Evolutionary conservation across 352 stramenopile genomes (phyloP), one percentile per base, ranked within the genome.

Genomic region (Phytopythium delawarense): DNA sequence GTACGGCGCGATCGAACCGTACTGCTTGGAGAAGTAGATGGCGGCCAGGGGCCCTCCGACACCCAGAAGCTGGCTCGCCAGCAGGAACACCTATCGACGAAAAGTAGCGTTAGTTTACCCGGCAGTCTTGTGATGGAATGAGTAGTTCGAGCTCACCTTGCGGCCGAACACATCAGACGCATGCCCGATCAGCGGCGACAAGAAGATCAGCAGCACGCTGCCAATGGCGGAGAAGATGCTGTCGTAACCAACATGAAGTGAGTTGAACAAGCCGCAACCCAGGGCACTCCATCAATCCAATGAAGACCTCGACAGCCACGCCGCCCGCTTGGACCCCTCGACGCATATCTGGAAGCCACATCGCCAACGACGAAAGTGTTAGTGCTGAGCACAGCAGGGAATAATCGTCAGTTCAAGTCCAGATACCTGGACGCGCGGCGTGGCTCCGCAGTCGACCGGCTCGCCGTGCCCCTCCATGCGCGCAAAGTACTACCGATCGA

Each of bases 141-240:
- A 30, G 25, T 32, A 35, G 39, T 32, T 11, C 25, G 18, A n/a
- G 21, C 35, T 50, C 59, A 94, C 84, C 81, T 92, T 94, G 52
- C 85, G 81, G 46, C 85, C 85, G 64, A 89, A 87, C 4, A 75
- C 57, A 61, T 94, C 85, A 0, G 85, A 94, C 15, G 78, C 79
- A 61, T 89, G 81, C 0, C 85, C 85, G 3, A 94, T 71, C 32
- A 89, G 79, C 23, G 85, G 78, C 25, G 85, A 84, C 48, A 90
- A 32, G 53, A 92, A 71, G 49, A 94, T 82, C 48, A 88, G 78
- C 30, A 74, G 67, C n/a, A 83, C 51, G 0, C 68, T 88, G 13
- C 79, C 84, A 28, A 85, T 50, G 5, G 81, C 70, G 13, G 79
- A 84, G 52, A 89, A 88, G 37, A 89, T 66, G 46, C 84, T 90